Base-by-base conservation (phyloP, 768 basidiomycete species). In the Brasilioporus rufonigricans region DNA sequence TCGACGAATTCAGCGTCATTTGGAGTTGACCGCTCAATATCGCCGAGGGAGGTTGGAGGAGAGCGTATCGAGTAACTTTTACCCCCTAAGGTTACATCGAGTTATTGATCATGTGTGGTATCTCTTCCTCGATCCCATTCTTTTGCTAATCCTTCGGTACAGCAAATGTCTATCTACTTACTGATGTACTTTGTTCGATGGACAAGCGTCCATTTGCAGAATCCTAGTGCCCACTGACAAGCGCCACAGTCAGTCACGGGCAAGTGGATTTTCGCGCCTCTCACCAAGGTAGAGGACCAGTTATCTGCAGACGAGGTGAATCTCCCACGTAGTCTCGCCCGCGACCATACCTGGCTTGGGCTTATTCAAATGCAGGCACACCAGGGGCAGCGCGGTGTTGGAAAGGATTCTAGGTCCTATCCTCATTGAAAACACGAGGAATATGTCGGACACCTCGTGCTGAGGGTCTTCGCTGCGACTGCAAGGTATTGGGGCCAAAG, bases 111-210 rank as follows among this genome's bases (percentile, higher is more conserved):
- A 89, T 69, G 89, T 89, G 71, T 56, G 77, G 41, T n/a, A 18
- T 46, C 50, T 48, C 6, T 24, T 49, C 26, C 38, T 31, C 39
- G 10, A 31, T 38, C 41, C 19, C n/a, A 21, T 26, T 32, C 16
- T 24, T 49, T 36, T 16, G 48, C 55, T 64, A 21, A 65, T n/a
- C n/a, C n/a, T 48, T 44, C 46, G 48, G 50, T 14, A 23, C 19
- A 92, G 90, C 78, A 80, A 63, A 81, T 77, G 67, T 82, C 87
- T 5, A 66, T 92, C 26, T 90, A 90, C 66, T 76, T 92, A 41
- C 70, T 93, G 55, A 90, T 89, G 87, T 91, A 91, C 67, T 91
- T 91, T 67, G 78, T 83, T 16, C 81, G 91, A 63, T 93, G 90
- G 90, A 84, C 90, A 58, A 85, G 85, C 58, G 53, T 79, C 14